Base-by-base conservation (phyloP, 2,329 filamentous ascomycete genomes). In the Sporothrix brunneoviolacea region DNA sequence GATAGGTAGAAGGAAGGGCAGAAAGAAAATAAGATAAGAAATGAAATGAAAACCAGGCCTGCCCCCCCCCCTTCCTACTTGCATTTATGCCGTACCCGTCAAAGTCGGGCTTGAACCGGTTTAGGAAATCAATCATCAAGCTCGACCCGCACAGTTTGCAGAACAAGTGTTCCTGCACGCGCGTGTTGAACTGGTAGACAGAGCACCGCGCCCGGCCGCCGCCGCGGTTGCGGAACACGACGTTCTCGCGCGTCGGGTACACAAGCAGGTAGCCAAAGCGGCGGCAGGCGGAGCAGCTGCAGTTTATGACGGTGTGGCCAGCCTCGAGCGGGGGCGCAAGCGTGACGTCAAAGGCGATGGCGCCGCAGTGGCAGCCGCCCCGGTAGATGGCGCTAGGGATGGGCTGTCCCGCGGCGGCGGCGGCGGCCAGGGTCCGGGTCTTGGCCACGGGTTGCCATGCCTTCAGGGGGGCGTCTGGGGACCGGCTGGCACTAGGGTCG, bases 281-380 rank as follows among this genome's bases (percentile, higher is more conserved):
- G 1, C 64, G 60, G 58, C 76, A 79, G 51, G 73, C 72, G 32
- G 75, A 79, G 61, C 77, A 80, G 58, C 72, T 76, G 66, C 77
- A 80, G 18, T 69, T 59, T n/a, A 72, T 41, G 4, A 76, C 68
- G 52, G 67, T 62, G 55, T 72, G 65, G 24, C 33, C 51, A 55
- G 72, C 62, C 4, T 69, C 65, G 24, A 79, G 64, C 22, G 73
- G 69, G 21, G 75, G 74, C 27, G 70, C 72, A 39, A 79, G 66
- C 18, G 67, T 70, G 24, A 76, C 64, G 13, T 68, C 65, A 57
- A 76, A 73, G 53, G 68, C 64, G 53, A 80, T 68, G 48, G 69
- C 69, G 39, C 74, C 75, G 61, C 76, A 79, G 59, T 79, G 75
- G 55, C 75, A 80, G 50, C 70, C 71, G 10, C 67, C 73, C 40